Conservation (phyloP, 2,329 filamentous ascomycete genomes). For the Emmonsiellopsis sp. region DNA sequence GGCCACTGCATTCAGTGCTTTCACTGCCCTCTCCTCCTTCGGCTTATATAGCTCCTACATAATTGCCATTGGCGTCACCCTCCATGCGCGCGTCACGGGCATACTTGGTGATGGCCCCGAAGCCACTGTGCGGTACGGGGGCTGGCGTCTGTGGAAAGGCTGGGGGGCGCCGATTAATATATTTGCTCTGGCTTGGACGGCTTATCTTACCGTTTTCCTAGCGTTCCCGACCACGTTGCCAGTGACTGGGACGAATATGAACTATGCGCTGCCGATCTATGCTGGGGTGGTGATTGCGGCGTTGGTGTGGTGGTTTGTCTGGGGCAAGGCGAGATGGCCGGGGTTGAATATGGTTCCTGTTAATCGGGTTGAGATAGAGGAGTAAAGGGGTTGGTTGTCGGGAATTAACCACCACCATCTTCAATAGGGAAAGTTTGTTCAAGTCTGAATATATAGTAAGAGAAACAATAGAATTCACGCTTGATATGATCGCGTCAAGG, state of each 20-base stretch:
- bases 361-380: not conserved
- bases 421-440: not conserved
- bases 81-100: slow-evolving; percentile 21
- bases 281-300: not conserved
- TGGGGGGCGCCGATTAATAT: slow-evolving; percentile 23
- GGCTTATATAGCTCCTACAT: slow-evolving; percentile 32
- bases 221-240: slow-evolving; percentile 26
- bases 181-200: slow-evolving; percentile 24
- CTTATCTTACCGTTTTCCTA: slow-evolving; percentile 22
- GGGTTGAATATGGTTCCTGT: not conserved
- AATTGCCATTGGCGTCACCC: slow-evolving; percentile 28
- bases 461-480: not conserved
- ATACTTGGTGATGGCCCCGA: slow-evolving; percentile 13
- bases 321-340: not conserved
- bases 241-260: slow-evolving; percentile 28
- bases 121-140: slow-evolving; percentile 18
- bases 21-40: slow-evolving; percentile 29
- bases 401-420: not conserved
- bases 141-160: slow-evolving; percentile 7
- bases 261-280: slow-evolving; percentile 27
- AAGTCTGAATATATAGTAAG: not conserved
- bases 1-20: slow-evolving; percentile 26
- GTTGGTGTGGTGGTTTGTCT: not conserved
- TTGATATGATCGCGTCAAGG: not conserved
- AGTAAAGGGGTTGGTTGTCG: not conserved